Evolutionary conservation across 176 grass and related monocot genomes (phyloP).

Genomic region (Carex myosuroides): DNA sequence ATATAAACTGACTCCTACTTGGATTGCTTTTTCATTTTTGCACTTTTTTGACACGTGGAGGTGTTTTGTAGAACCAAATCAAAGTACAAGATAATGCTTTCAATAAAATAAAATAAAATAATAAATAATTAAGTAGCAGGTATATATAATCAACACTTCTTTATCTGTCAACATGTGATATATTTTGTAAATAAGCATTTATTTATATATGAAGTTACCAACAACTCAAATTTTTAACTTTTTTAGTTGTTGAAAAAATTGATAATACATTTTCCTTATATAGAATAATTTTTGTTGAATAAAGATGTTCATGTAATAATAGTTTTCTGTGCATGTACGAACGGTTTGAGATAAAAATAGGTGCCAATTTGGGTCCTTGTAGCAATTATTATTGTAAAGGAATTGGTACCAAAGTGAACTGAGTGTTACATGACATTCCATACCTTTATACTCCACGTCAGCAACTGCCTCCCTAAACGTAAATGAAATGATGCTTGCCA

Average conservation of each 20-base stretch:
- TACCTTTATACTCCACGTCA: slow-evolving; percentile 99
- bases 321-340: not conserved
- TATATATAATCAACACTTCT: no score
- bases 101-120: not conserved
- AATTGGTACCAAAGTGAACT: not conserved
- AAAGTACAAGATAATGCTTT: not conserved
- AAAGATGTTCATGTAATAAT: not conserved
- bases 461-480: slow-evolving; percentile 91
- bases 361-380: not conserved
- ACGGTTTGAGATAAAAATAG: not conserved
- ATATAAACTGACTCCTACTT: not conserved
- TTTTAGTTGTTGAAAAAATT: not conserved
- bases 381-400: not conserved
- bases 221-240: no score
- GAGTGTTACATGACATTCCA: slow-evolving; percentile 10
- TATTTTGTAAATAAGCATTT: no score
- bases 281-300: not conserved
- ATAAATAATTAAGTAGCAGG: not conserved
- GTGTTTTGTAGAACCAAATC: not conserved
- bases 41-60: not conserved
- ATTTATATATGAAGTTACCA: no score
- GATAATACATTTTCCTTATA: not conserved
- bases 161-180: no score
- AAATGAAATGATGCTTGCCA: slow-evolving; percentile 97
- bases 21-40: not conserved